Base-by-base conservation (phyloP, 192 early-diverging fungal species). In the Backusella tarrabulga region DNA sequence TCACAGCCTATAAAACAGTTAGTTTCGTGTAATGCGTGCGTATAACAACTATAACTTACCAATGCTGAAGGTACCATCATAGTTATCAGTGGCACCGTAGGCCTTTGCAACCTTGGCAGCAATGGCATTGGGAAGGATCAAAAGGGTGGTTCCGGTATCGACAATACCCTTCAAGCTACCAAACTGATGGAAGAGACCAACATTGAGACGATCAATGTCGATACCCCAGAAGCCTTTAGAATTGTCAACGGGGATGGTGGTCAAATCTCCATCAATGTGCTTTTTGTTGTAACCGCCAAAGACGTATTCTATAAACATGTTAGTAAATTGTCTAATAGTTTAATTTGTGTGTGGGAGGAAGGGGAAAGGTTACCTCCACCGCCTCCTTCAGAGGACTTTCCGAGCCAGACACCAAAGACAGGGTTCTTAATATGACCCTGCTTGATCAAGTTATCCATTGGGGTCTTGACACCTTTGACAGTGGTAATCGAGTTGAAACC, bases 361-460 rank as follows among this genome's bases (percentile, higher is more conserved):
- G 32, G 1, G 11, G 38, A 1, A 1, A 1, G 8, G 1, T 40
- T 66, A 76, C 44, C 74, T 50, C 79, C 68, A 42, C 76, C 75
- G 40, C 76, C 79, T 29, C 60, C 67, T 19, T 74, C 73, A 21
- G 84, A 85, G 29, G 84, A 78, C 67, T 88, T 85, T 14, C 89
- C 87, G 7, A 93, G 78, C 76, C 87, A 92, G 26, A 93, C 92
- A 1, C 91, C 90, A 84, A 93, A 93, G n/a, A 92, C 80, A 9
- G 91, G 91, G 34, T 88, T 84, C 19, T 83, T 84, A 0, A 92
- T 81, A 42, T 87, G 72, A 40, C 84, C 81, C 74, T 93, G 87
- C 34, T 81, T 79, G 34, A 90, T 71, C 17, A 91, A 76, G 42
- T 87, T 86, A 46, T 87, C 84, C 34, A 91, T 77, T 35, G 89